Evolutionary conservation across 2,329 filamentous ascomycete genomes (phyloP).

Genomic region (Paecilomyces fulvus): DNA sequence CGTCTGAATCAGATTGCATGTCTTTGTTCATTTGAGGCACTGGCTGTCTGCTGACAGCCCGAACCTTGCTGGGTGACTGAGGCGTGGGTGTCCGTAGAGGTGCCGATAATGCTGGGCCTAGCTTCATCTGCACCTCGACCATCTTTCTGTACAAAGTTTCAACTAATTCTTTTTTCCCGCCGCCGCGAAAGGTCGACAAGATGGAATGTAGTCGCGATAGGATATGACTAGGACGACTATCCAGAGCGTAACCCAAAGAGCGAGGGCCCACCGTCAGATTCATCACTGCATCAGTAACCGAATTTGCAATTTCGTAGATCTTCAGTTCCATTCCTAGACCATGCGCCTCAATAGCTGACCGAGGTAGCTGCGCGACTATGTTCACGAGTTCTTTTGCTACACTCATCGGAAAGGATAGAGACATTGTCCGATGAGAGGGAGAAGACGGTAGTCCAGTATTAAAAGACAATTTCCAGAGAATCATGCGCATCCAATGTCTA

Average conservation of each 20-base stretch:
- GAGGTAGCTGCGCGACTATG: constrained; percentile 37
- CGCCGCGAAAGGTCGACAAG: constrained; percentile 13
- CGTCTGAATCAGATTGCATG: not conserved
- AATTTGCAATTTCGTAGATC: constrained; percentile 18
- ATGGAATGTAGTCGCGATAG: constrained; percentile 14
- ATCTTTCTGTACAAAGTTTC: constrained; percentile 17
- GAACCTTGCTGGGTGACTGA: not conserved
- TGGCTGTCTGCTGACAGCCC: not conserved
- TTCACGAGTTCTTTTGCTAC: constrained; percentile 21
- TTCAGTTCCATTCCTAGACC: constrained; percentile 37
- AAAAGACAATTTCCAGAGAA: constrained; percentile 38
- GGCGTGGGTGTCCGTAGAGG: not conserved
- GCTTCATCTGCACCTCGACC: constrained; percentile 10
- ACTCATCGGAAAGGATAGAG: constrained; percentile 29
- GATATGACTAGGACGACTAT: constrained; percentile 14
- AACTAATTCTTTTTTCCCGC: constrained; percentile 13
- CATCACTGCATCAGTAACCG: constrained; percentile 16
- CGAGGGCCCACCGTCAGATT: constrained; percentile 9
- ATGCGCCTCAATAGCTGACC: constrained; percentile 42
- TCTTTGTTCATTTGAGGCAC: not conserved
- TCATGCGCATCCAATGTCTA: constrained; percentile 44
- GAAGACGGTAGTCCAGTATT: constrained; percentile 14
- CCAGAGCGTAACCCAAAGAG: constrained; percentile 5
- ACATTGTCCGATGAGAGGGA: constrained; percentile 34
- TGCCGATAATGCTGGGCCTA: not conserved